Evolutionary conservation across 768 basidiomycete species (phyloP), one percentile per base, ranked within the genome.

Genomic region (Suillus tomentosus): DNA sequence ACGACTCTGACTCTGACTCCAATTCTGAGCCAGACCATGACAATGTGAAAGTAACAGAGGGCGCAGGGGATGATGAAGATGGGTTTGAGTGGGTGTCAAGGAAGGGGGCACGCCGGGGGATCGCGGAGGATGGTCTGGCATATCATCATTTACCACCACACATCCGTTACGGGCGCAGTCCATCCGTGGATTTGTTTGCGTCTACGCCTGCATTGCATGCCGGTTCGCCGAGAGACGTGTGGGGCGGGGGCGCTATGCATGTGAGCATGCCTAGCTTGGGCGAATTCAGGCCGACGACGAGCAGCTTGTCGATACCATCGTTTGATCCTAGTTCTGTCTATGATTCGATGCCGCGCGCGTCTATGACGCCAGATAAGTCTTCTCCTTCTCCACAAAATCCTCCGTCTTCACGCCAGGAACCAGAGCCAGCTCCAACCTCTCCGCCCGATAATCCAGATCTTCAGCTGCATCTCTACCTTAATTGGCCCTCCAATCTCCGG

Each of bases 401-500:
- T 67, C 61, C 48, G 64, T 65, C 64, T 14, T 62, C 63, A n/a
- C 43, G 47, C 13, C 62, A 63, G 58, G 67, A 53, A 47, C 63
- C 69, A 66, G 72, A 77, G 50, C 14, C 66, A 71, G 62, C 71
- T 66, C 50, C 74, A 73, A 37, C 75, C 62, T 37, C 63, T 63
- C 43, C 70, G 70, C 72, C 73, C 6, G 79, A 76, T 65, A 69
- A 74, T 54, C 87, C 92, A 2, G 91, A 96, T 73, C 80, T 99
- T 36, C 97, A 99, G 73, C 76, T 97, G 4, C 95, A 98, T 73
- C 80, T 99, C 0, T 87, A 89, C 70, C 79, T 98, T 51, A 83
- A 85, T 39, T 96, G 96, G 88, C 85, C 89, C 60, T 94, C 96
- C 11, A 89, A 97, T 74, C 81, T 99, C 10, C 89, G 92, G 17